Evolutionary conservation across 345 rosid species (phyloP).

Genomic region (Pugionium dolabratum): DNA sequence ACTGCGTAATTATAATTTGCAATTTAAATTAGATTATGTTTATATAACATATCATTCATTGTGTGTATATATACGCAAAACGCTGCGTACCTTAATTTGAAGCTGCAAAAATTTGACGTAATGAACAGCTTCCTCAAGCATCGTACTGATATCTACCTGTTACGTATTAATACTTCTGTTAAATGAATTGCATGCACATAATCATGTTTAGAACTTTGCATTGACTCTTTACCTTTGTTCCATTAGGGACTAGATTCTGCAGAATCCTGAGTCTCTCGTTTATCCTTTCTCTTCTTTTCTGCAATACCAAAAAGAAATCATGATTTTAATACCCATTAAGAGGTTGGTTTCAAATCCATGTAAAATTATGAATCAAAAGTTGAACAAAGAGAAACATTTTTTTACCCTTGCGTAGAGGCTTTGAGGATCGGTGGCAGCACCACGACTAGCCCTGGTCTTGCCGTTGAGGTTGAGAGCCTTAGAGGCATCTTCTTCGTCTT

Average conservation of each 20-base stretch:
- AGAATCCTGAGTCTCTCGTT: constrained; percentile 76
- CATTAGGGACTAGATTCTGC: constrained; percentile 85
- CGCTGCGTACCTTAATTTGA: constrained; percentile 64
- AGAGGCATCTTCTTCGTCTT: constrained; percentile 46
- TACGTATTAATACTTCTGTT: constrained; percentile 10
- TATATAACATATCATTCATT: neutral
- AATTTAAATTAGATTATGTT: constrained; percentile 8
- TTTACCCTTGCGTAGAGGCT: constrained; percentile 85
- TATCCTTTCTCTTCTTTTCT: constrained; percentile 90
- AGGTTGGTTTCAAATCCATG: no score
- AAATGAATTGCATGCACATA: neutral
- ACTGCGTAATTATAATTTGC: constrained; percentile 38
- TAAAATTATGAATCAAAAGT: neutral
- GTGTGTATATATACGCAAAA: neutral
- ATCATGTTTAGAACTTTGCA: constrained; percentile 20
- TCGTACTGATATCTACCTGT: constrained; percentile 91
- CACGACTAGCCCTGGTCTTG: constrained; percentile 75
- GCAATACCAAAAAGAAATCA: constrained; percentile 24
- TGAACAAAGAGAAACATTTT: neutral
- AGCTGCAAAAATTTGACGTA: constrained; percentile 87
- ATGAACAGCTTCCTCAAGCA: constrained; percentile 94
- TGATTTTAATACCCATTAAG: no score
- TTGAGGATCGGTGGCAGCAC: constrained; percentile 86
- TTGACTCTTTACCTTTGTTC: constrained; percentile 64
- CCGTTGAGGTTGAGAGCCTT: constrained; percentile 55